Evolutionary conservation across 2,329 filamentous ascomycete genomes (phyloP), one percentile per base, ranked within the genome.

Genomic region (Penicillium sp.): DNA sequence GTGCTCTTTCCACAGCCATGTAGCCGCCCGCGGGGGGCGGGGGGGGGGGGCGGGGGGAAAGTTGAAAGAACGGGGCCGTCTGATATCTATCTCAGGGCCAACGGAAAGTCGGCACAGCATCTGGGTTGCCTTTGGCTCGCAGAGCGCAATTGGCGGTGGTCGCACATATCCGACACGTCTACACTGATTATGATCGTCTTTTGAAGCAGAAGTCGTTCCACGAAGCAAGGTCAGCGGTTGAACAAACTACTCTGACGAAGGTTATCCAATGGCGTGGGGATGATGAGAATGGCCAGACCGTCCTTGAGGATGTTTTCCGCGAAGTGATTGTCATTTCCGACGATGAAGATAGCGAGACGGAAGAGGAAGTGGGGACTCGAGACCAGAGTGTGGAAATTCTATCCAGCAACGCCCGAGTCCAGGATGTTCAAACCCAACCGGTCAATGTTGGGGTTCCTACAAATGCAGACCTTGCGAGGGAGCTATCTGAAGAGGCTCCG

Each of bases 321-420:
- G 83, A 86, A 66, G 80, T 84, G 51, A 84, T 86, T 59, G 79
- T 85, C 47, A 80, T 86, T 49, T 82, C 83, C 47, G 81, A 84
- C 62, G 81, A 84, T 58, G 81, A 84, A 47, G 79, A 82, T 39
- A 73, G 72, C 46, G 73, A 75, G 39, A 66, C 66, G 24, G 74
- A 74, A 48, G 68, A 74, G 45, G 73, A 70, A 44, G 57, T 63
- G 28, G 55, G 58, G 8, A 64, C 68, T 35, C 69, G 68, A 40
- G 68, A 74, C 54, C 63, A 65, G 18, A 76, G 70, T 48, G 67
- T 77, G 51, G 73, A 78, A 54, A 65, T 76, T 43, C 56, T 78
- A 44, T 71, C 74, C 22, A 76, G 66, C 46, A 65, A 69, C 52
- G 60, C 69, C 33, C 61, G 67, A 41, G 62, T 61, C 45, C 68